Evolutionary conservation across 208 protist genomes (phyloP), one percentile per base, ranked within the genome.

Genomic region (Strigomonas galati): DNA sequence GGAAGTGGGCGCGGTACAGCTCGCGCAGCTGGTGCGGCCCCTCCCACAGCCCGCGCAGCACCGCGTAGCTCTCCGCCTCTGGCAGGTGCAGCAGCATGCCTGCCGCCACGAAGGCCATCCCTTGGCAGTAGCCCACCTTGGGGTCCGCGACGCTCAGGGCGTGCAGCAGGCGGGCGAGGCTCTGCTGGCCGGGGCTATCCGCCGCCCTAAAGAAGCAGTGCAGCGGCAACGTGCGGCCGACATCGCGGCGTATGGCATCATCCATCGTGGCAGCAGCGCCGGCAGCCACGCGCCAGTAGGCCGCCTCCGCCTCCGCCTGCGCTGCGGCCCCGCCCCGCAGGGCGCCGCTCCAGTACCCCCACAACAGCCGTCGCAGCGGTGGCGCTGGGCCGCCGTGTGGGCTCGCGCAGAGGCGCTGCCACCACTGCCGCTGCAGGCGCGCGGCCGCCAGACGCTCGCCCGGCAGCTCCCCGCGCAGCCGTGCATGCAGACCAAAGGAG

Each of bases 111-210:
- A 93, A 93, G 32, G 68, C 81, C 84, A 93, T 91, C 12, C 87
- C 87, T 53, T 93, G 87, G 46, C 78, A 85, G 65, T 93, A 93
- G 14, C 85, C 88, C n/a, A 88, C 79, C 32, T 76, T 74, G 2
- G 71, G 67, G 57, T 94, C 80, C 54, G 73, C 51, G 12, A 57
- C 59, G 15, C 66, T 62, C 60, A 80, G 87, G 0, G 77, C 82
- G 46, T 28, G 54, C 19, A 93, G 69, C 21, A 93, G 54, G 26
- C 79, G 74, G 0, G 43, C 57, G 23, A 93, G 73, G 54, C 72
- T 62, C 28, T 26, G 48, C 67, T 87, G 87, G 4, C 87, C 84
- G 0, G 48, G 7, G 0, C 37, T 21, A 14, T 12, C 43, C 1
- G 55, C 52, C 2, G 65, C 60, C 26, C 54, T 60, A 53, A 92